phyloP scores from a whole-genome alignment of 306 rosid genomes.

The Erythrophleum fordii region DNA sequence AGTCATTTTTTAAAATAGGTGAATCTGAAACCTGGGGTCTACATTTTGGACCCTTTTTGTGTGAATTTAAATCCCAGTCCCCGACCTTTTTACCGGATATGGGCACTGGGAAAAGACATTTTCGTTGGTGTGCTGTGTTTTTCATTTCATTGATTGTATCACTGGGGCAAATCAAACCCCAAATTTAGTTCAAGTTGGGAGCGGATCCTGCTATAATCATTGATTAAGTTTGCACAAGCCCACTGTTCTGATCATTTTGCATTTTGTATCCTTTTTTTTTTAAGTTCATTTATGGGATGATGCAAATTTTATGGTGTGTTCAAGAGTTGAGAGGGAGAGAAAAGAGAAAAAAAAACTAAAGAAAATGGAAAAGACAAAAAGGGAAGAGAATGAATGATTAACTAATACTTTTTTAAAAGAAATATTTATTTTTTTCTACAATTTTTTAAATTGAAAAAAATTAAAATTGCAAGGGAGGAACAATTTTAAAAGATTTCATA shows the following conservation, averaged over 20 bases:
- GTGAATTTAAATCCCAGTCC: conserved; percentile 57
- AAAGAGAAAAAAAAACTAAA: too few relatives aligned
- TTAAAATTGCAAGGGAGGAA: too few relatives aligned
- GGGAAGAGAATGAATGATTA: too few relatives aligned
- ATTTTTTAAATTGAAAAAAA: not conserved
- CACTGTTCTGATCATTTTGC: conserved; percentile 28
- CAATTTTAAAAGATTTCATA: too few relatives aligned
- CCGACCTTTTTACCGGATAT: conserved; percentile 67
- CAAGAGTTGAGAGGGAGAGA: not conserved
- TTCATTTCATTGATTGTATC: conserved; percentile 32
- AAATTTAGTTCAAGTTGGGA: conserved; percentile 62
- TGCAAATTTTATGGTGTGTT: not conserved
- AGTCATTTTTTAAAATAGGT: conserved; percentile 48
- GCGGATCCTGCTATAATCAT: conserved; percentile 70
- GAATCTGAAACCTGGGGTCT: conserved; percentile 58
- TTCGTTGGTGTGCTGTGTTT: conserved; percentile 49
- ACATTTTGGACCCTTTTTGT: conserved; percentile 59
- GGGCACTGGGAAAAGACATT: conserved; percentile 56
- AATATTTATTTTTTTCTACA: too few relatives aligned
- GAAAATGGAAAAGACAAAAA: too few relatives aligned
- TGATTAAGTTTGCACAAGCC: conserved; percentile 20
- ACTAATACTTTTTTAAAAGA: too few relatives aligned
- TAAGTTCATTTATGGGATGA: not conserved
- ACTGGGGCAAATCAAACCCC: conserved; percentile 59
- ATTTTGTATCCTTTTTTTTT: not conserved